Conservation (phyloP, 192 early-diverging fungal species). For the Haplosporangium gracile region DNA sequence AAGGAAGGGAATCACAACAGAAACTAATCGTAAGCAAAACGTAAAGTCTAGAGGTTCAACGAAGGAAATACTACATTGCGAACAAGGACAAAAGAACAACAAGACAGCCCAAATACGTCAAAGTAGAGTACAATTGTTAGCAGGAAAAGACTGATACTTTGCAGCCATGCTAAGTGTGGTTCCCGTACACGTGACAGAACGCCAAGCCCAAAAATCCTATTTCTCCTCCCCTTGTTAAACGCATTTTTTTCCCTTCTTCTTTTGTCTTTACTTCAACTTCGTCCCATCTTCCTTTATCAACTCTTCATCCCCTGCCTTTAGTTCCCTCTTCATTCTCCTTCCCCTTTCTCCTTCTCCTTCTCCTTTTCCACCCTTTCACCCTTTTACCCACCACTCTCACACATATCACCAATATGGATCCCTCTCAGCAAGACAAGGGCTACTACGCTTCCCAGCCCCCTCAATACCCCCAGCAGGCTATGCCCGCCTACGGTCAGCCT, state of each 20-base stretch:
- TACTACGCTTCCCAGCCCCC: constrained; percentile 55
- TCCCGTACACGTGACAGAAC: background rate
- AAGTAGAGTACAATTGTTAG: background rate
- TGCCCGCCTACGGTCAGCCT: constrained; percentile 51
- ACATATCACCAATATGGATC: constrained; percentile 3
- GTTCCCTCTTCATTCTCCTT: background rate
- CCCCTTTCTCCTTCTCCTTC: background rate
- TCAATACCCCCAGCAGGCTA: constrained; percentile 47
- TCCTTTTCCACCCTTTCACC: background rate
- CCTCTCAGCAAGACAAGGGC: constrained; percentile 39
- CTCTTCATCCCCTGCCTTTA: background rate
- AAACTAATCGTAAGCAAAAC: no score
- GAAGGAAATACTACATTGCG: no score
- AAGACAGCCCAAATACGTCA: no score
- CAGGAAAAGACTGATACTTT: no score
- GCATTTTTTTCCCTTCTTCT: background rate
- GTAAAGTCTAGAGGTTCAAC: no score
- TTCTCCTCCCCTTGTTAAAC: background rate
- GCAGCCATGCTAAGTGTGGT: background rate
- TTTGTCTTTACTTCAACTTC: background rate
- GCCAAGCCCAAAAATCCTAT: constrained; percentile 1
- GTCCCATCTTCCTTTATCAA: background rate
- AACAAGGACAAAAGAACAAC: no score
- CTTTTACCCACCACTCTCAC: no score
- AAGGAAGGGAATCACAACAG: no score